phyloP scores from a whole-genome alignment of 139 green algal species.

The Chlamydomonas sp. region DNA sequence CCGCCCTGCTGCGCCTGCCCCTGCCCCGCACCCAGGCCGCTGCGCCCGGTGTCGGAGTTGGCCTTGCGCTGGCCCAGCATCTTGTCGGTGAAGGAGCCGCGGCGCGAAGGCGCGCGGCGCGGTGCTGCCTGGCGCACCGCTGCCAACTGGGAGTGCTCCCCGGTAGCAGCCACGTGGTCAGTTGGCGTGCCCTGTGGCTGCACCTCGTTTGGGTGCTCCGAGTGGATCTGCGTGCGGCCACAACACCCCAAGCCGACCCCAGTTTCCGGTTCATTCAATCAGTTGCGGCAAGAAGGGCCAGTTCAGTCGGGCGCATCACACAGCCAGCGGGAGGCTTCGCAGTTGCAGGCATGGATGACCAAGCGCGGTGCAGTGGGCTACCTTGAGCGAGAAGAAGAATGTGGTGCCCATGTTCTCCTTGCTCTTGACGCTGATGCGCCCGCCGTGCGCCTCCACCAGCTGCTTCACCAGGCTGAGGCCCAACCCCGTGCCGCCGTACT shows the following conservation, averaged over 20 bases:
- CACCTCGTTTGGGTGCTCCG: slow-evolving; percentile 34
- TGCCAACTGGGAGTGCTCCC: slow-evolving; percentile 26
- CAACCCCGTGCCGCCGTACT: slow-evolving; percentile 83
- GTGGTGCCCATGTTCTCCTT: slow-evolving; percentile 56
- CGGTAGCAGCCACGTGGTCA: slow-evolving; percentile 18
- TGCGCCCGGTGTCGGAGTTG: slow-evolving; percentile 16
- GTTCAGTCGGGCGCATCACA: too few species aligned
- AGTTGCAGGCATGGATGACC: too few species aligned
- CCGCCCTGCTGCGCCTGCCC: neutral
- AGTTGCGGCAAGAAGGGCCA: too few species aligned
- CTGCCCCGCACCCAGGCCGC: neutral
- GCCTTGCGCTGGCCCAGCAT: slow-evolving; percentile 3
- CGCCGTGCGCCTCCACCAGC: slow-evolving; percentile 73
- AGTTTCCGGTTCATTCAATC: too few species aligned
- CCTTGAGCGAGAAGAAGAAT: slow-evolving; percentile 71
- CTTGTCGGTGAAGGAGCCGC: slow-evolving; percentile 38
- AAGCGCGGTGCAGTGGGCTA: neutral
- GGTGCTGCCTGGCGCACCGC: neutral
- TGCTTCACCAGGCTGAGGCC: slow-evolving; percentile 70
- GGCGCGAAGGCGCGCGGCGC: slow-evolving; percentile 24
- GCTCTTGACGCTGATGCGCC: slow-evolving; percentile 55
- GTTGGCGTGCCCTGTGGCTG: slow-evolving; percentile 32
- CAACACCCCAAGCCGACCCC: neutral
- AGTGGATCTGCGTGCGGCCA: slow-evolving; percentile 17
- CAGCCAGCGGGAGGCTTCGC: too few species aligned